These are phyloP conservation scores for Colletotrichum lentis DNA, from an alignment of 2,329 filamentous ascomycete species.

Conservation along the genomic window DNA sequence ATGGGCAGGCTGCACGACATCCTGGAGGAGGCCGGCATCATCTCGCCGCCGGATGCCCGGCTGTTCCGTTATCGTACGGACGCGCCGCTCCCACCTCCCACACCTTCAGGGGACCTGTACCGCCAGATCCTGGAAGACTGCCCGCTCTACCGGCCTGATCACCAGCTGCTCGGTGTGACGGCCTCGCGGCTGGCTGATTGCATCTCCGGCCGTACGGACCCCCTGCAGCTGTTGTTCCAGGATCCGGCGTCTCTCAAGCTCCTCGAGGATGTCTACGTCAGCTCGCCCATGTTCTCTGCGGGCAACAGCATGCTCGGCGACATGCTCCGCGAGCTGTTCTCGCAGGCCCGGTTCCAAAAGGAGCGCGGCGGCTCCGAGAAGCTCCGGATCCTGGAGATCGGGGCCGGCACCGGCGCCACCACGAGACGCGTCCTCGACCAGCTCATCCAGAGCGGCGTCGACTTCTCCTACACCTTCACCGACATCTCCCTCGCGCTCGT, in stretches of 20 bases:
- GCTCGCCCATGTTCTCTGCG: constrained; percentile 41
- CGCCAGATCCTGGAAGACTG: constrained; percentile 42
- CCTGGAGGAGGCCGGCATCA: constrained; percentile 39
- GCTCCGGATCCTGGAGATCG: constrained; percentile 54
- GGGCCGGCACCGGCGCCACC: constrained; percentile 55
- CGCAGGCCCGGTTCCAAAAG: neutral
- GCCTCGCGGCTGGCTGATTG: constrained; percentile 50
- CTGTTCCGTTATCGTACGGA: constrained; percentile 34
- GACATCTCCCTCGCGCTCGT: constrained; percentile 51
- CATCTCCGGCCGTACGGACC: constrained; percentile 49
- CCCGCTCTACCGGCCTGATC: constrained; percentile 46
- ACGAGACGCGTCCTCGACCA: constrained; percentile 45
- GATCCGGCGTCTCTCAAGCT: constrained; percentile 40
- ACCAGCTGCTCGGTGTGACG: constrained; percentile 45
- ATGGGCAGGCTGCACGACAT: constrained; percentile 43
- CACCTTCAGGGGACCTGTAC: constrained; percentile 40
- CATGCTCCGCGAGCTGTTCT: constrained; percentile 34
- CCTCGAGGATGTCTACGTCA: constrained; percentile 49
- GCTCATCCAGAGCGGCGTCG: constrained; percentile 41
- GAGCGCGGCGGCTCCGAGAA: constrained; percentile 19
- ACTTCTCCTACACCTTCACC: constrained; percentile 53
- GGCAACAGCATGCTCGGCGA: constrained; percentile 39
- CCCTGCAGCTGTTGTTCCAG: constrained; percentile 51
- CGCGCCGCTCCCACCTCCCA: constrained; percentile 9
- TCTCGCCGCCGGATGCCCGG: neutral